Evolutionary conservation across 495 filamentous ascomycete species (phyloP).

Genomic region (Aspergillus steynii): DNA sequence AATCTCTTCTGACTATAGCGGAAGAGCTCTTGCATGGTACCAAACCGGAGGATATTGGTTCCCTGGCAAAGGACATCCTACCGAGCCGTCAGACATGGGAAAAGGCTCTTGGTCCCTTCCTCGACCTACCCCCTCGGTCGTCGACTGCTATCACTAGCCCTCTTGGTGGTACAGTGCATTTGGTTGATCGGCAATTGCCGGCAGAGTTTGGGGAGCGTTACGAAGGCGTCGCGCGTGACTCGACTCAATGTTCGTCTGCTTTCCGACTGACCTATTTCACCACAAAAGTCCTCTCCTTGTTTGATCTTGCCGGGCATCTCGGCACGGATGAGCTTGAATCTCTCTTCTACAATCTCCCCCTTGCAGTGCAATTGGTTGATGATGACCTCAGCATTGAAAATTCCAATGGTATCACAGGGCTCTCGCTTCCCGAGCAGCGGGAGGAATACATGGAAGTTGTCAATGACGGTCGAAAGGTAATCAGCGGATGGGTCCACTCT

Average conservation of each 20-base stretch:
- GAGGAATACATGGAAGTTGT: slow-evolving; percentile 63
- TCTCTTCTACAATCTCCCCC: slow-evolving; percentile 49
- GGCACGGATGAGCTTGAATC: slow-evolving; percentile 33
- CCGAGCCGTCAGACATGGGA: slow-evolving; percentile 52
- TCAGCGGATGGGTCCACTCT: slow-evolving; percentile 48
- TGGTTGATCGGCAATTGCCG: slow-evolving; percentile 49
- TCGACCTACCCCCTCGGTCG: slow-evolving; percentile 55
- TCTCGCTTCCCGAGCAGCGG: slow-evolving; percentile 49
- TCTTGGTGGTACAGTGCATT: slow-evolving; percentile 67
- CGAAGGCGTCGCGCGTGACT: slow-evolving; percentile 55
- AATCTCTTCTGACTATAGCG: slow-evolving; percentile 55
- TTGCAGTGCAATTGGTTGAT: slow-evolving; percentile 58
- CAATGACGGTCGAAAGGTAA: slow-evolving; percentile 52
- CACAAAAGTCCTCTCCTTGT: slow-evolving; percentile 50
- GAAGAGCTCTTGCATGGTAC: slow-evolving; percentile 48
- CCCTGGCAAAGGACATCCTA: slow-evolving; percentile 43
- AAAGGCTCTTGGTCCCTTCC: slow-evolving; percentile 56
- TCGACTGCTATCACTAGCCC: slow-evolving; percentile 72
- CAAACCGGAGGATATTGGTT: slow-evolving; percentile 27
- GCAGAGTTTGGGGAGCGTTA: slow-evolving; percentile 25
- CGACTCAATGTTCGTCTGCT: slow-evolving; percentile 65
- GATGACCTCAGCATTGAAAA: slow-evolving; percentile 62
- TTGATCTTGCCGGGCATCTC: slow-evolving; percentile 30
- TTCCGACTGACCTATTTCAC: slow-evolving; percentile 73
- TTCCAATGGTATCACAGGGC: slow-evolving; percentile 56